Evolutionary conservation across 805 yeast species (phyloP).

Genomic region (fission yeast (Schizosaccharomyces pombe)): DNA sequence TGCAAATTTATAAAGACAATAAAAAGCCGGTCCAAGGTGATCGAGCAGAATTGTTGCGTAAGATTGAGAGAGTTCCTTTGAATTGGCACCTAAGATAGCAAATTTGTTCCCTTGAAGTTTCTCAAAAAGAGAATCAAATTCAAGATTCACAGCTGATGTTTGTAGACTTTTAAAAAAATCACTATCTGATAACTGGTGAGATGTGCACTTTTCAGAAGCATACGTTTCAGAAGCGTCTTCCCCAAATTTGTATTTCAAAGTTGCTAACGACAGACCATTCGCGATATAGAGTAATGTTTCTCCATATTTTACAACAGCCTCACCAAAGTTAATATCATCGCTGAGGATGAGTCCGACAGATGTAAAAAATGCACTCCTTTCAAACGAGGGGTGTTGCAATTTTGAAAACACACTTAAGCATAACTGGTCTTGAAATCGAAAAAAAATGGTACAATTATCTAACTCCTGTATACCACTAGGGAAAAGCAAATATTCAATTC

Average conservation of each 20-base stretch:
- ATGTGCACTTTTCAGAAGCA: too few species aligned
- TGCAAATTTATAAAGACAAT: background rate
- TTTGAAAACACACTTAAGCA: background rate
- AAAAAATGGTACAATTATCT: background rate
- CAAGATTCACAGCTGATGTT: too few species aligned
- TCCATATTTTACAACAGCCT: background rate
- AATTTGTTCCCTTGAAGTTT: too few species aligned
- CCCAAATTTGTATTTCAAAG: too few species aligned
- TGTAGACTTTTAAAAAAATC: too few species aligned
- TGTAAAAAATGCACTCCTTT: background rate
- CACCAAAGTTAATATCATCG: background rate
- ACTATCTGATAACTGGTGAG: too few species aligned
- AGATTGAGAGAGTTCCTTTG: background rate
- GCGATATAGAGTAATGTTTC: too few species aligned
- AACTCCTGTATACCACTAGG: background rate
- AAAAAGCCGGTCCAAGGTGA: background rate
- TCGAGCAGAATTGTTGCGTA: background rate
- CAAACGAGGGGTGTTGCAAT: background rate
- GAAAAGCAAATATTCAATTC: background rate
- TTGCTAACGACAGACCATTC: too few species aligned
- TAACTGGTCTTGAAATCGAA: background rate
- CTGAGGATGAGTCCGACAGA: background rate
- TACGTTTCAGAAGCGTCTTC: too few species aligned
- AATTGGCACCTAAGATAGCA: background rate
- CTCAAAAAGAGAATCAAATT: too few species aligned